A percentile compares a stretch with the other conserved stretches of the same genome.
These are phyloP conservation scores for Leishmania gerbilli DNA, from an alignment of 208 protist genomes.

Conservation along the genomic window DNA sequence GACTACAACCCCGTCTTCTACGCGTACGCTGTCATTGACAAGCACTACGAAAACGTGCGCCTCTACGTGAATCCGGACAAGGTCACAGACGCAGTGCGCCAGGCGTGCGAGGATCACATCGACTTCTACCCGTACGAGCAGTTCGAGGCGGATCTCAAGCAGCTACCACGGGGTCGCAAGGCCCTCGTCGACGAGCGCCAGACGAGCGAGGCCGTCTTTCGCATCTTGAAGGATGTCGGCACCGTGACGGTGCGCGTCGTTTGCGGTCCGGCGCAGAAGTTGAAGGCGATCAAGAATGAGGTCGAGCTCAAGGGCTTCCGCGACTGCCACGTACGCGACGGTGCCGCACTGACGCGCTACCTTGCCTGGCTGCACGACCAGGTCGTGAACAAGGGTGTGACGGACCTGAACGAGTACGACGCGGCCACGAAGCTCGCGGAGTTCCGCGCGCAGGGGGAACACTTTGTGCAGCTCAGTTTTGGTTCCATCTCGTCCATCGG, in stretches of 20 bases:
- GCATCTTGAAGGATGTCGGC: slow-evolving; percentile 37
- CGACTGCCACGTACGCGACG: slow-evolving; percentile 93
- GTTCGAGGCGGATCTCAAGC: slow-evolving; percentile 55
- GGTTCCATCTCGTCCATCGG: slow-evolving; percentile 91
- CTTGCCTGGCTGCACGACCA: slow-evolving; percentile 91
- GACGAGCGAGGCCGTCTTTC: slow-evolving; percentile 70
- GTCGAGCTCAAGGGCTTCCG: slow-evolving; percentile 93
- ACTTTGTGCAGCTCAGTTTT: slow-evolving; percentile 94
- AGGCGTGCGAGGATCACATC: slow-evolving; percentile 27
- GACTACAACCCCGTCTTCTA: slow-evolving; percentile 93
- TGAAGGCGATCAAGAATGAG: slow-evolving; percentile 93
- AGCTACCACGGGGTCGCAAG: slow-evolving; percentile 33
- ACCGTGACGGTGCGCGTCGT: slow-evolving; percentile 42
- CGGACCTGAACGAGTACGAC: slow-evolving; percentile 84
- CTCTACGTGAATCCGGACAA: slow-evolving; percentile 36
- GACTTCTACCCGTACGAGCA: slow-evolving; percentile 78
- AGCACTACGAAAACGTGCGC: slow-evolving; percentile 36
- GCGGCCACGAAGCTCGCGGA: slow-evolving; percentile 75
- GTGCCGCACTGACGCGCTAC: slow-evolving; percentile 90
- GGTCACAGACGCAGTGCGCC: slow-evolving; percentile 31
- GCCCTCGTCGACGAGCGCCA: slow-evolving; percentile 75
- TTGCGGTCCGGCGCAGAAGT: slow-evolving; percentile 71
- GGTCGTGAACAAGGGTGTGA: slow-evolving; percentile 55
- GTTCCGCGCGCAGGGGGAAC: slow-evolving; percentile 70
- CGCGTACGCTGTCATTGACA: slow-evolving; percentile 75